These are phyloP conservation scores for Bryum argenteum DNA, from an alignment of 225 moss, liverwort and hornwort species.

Conservation along the genomic window DNA sequence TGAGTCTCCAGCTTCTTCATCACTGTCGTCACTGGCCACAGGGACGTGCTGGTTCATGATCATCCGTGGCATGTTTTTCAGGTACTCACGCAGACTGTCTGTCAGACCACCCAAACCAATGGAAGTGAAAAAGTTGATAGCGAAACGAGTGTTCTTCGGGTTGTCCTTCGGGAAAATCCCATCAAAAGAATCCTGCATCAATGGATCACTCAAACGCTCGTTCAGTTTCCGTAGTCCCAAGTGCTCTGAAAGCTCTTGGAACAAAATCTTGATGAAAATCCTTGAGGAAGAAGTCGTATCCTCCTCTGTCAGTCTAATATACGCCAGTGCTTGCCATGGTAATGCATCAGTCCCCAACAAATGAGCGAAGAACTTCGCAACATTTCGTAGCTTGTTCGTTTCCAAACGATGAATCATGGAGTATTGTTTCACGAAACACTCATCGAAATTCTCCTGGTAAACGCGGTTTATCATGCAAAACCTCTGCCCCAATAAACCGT, in stretches of 20 bases:
- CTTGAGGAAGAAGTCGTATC: slow-evolving; percentile 91
- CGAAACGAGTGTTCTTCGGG: slow-evolving; percentile 81
- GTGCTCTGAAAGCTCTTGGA: slow-evolving; percentile 84
- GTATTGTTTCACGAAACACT: slow-evolving; percentile 87
- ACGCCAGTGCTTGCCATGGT: slow-evolving; percentile 86
- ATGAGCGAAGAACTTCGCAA: slow-evolving; percentile 92
- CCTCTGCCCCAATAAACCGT: slow-evolving; percentile 80
- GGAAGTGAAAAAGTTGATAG: slow-evolving; percentile 85
- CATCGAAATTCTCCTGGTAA: slow-evolving; percentile 87
- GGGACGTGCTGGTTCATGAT: slow-evolving; percentile 77
- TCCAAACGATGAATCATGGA: slow-evolving; percentile 91
- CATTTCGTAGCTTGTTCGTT: slow-evolving; percentile 89
- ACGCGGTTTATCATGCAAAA: slow-evolving; percentile 90
- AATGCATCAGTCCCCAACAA: slow-evolving; percentile 85
- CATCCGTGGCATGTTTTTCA: slow-evolving; percentile 74
- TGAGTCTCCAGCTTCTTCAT: slow-evolving; percentile 54
- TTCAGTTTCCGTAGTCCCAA: slow-evolving; percentile 71
- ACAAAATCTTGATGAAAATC: slow-evolving; percentile 90
- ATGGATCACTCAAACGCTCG: slow-evolving; percentile 66
- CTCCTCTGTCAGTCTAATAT: slow-evolving; percentile 86
- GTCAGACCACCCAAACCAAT: slow-evolving; percentile 86
- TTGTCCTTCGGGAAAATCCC: slow-evolving; percentile 89
- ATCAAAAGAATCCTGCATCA: slow-evolving; percentile 78
- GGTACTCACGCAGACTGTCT: slow-evolving; percentile 74
- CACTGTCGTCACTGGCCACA: slow-evolving; percentile 60